phyloP scores from a whole-genome alignment of 352 stramenopile genomes.

The Phytophthora hibernalis region DNA sequence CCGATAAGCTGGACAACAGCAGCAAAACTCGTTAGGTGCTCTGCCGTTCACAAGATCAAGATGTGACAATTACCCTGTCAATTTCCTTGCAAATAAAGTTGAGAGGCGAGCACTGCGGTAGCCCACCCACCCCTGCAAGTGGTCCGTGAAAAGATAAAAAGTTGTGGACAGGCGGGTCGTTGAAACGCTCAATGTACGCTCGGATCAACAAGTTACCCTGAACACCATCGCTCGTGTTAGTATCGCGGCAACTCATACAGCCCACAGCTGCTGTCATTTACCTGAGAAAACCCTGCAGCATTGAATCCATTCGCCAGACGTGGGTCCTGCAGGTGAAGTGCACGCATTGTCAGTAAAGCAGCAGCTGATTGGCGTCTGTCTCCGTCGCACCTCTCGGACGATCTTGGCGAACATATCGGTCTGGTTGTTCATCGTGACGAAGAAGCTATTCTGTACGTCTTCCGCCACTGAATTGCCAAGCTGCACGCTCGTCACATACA shows the following conservation, averaged over 20 bases:
- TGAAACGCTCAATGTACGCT: constrained; percentile 95
- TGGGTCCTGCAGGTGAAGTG: constrained; percentile 58
- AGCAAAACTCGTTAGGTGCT: neutral
- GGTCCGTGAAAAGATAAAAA: constrained; percentile 94
- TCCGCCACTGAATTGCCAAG: constrained; percentile 83
- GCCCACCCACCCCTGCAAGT: constrained; percentile 87
- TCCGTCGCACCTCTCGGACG: constrained; percentile 62
- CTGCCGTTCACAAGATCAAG: neutral
- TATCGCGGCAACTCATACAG: neutral
- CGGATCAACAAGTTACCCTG: constrained; percentile 93
- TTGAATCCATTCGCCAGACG: constrained; percentile 93
- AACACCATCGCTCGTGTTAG: neutral
- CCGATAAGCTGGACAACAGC: constrained; percentile 76
- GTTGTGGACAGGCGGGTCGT: constrained; percentile 90
- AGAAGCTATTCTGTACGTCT: constrained; percentile 94
- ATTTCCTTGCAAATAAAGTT: constrained; percentile 89
- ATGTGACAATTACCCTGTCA: constrained; percentile 50
- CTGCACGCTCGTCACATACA: constrained; percentile 90
- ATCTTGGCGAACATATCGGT: constrained; percentile 91
- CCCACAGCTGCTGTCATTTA: constrained; percentile 12
- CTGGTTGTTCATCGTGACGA: constrained; percentile 93
- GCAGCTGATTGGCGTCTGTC: constrained; percentile 3
- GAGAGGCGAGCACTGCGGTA: constrained; percentile 90
- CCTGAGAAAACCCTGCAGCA: constrained; percentile 93
- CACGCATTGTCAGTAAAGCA: neutral